Conservation (phyloP, 139 green algal genomes). For the Haematococcus sp. region DNA sequence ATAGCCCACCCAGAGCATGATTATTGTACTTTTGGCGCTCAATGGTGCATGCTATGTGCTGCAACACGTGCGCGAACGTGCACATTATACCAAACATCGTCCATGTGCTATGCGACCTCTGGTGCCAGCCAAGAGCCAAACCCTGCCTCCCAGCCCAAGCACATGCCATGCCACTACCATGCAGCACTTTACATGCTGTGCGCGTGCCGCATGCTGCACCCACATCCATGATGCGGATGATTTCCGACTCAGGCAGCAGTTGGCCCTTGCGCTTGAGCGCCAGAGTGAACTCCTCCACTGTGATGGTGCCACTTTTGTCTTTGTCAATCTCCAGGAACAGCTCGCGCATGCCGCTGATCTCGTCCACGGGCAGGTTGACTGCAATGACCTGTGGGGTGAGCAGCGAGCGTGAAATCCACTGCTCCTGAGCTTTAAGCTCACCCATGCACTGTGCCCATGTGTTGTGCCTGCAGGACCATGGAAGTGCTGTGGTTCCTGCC, state of each 20-base stretch:
- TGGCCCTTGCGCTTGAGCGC: constrained; percentile 42
- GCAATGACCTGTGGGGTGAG: constrained; percentile 76
- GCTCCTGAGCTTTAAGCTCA: background rate
- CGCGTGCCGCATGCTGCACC: too few relatives aligned
- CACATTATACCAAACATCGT: background rate
- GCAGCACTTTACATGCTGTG: background rate
- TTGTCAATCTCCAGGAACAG: constrained; percentile 91
- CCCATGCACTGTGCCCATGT: background rate
- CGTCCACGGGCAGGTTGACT: constrained; percentile 74
- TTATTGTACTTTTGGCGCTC: constrained; percentile 53
- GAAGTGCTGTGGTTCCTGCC: background rate
- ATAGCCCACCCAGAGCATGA: background rate
- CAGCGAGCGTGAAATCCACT: background rate
- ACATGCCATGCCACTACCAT: background rate
- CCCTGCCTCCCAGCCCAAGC: background rate
- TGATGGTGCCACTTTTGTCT: constrained; percentile 91
- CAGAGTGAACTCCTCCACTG: constrained; percentile 77
- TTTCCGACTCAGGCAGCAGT: constrained; percentile 25
- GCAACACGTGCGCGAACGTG: background rate
- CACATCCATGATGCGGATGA: constrained; percentile 32
- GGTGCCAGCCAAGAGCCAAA: background rate
- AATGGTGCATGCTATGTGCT: too few relatives aligned
- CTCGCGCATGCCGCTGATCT: constrained; percentile 86
- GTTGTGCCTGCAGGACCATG: background rate
- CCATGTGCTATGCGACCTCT: background rate